Conservation (phyloP, 495 filamentous ascomycete species). For the Hyaloscypha finlandica region DNA sequence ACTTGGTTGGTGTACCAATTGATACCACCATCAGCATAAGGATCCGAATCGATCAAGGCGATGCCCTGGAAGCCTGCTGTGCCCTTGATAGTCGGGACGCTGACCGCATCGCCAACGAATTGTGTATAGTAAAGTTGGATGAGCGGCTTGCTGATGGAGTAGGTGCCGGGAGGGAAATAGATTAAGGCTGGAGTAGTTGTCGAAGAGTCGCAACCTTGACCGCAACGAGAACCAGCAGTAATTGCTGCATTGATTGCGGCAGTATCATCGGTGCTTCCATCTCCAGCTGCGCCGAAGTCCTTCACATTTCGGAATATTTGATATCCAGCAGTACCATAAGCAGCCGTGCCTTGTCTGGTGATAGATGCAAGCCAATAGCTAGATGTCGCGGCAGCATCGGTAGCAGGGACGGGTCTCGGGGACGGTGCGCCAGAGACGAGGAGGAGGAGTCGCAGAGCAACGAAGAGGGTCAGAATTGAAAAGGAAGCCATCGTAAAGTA, state of each 20-base stretch:
- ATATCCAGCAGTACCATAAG: conserved; percentile 63
- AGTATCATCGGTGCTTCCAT: conserved; percentile 68
- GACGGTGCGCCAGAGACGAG: conserved; percentile 28
- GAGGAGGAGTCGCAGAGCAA: conserved; percentile 30
- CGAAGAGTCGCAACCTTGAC: conserved; percentile 74
- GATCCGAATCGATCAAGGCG: conserved; percentile 87
- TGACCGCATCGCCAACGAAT: conserved; percentile 43
- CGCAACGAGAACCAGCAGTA: conserved; percentile 74
- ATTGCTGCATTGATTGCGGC: conserved; percentile 88
- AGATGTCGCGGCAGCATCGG: conserved; percentile 25
- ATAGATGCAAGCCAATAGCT: conserved; percentile 78
- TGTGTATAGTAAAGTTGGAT: conserved; percentile 68
- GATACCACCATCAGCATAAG: conserved; percentile 61
- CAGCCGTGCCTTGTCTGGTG: conserved; percentile 66
- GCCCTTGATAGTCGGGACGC: conserved; percentile 77
- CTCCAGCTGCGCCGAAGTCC: conserved; percentile 74
- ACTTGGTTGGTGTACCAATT: conserved; percentile 71
- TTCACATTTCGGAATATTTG: conserved; percentile 86
- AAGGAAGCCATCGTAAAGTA: conserved; percentile 35
- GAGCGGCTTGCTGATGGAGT: conserved; percentile 58
- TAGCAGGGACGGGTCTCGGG: conserved; percentile 32
- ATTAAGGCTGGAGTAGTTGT: conserved; percentile 63
- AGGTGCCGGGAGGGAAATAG: conserved; percentile 65
- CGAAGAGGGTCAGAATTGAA: conserved; percentile 30
- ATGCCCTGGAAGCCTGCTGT: conserved; percentile 74